These are phyloP conservation scores for Boletus putidus DNA, from an alignment of 1,284 basidiomycete genomes.

Conservation along the genomic window DNA sequence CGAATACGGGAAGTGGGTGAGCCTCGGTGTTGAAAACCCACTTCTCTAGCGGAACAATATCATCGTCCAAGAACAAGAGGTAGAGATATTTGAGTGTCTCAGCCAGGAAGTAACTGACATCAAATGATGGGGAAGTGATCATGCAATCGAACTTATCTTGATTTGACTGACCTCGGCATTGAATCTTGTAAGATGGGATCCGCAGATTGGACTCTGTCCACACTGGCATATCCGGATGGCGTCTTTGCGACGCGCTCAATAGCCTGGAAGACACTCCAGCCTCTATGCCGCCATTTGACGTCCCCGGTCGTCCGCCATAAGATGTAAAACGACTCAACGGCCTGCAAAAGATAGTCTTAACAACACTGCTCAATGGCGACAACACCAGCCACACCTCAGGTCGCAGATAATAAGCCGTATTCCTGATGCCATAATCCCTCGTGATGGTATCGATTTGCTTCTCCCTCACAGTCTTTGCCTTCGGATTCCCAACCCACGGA, in stretches of 20 bases:
- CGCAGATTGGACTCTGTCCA: conserved; percentile 49
- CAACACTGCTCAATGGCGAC: neutral
- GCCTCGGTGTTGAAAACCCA: conserved; percentile 90
- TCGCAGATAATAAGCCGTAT: conserved; percentile 52
- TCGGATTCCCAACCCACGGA: conserved; percentile 33
- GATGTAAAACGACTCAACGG: conserved; percentile 68
- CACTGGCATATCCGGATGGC: conserved; percentile 57
- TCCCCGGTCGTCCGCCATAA: conserved; percentile 73
- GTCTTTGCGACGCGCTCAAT: conserved; percentile 61
- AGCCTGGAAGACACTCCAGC: conserved; percentile 73
- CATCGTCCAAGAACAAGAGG: conserved; percentile 58
- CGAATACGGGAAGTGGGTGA: conserved; percentile 74
- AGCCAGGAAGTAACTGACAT: conserved; percentile 62
- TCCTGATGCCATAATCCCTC: conserved; percentile 46
- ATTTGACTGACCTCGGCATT: conserved; percentile 62
- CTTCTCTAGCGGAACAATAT: conserved; percentile 61
- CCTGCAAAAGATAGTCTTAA: conserved; percentile 40
- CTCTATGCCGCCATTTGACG: conserved; percentile 68
- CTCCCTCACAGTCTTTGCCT: conserved; percentile 22
- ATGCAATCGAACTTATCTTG: neutral
- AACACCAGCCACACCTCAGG: conserved; percentile 55
- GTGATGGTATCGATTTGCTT: conserved; percentile 30
- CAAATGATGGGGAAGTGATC: neutral
- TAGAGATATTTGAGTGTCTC: conserved; percentile 76
- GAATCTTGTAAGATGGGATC: conserved; percentile 47